Conservation (phyloP, 129 eudicot species). For the Chrysanthemum lavandulifolium region DNA sequence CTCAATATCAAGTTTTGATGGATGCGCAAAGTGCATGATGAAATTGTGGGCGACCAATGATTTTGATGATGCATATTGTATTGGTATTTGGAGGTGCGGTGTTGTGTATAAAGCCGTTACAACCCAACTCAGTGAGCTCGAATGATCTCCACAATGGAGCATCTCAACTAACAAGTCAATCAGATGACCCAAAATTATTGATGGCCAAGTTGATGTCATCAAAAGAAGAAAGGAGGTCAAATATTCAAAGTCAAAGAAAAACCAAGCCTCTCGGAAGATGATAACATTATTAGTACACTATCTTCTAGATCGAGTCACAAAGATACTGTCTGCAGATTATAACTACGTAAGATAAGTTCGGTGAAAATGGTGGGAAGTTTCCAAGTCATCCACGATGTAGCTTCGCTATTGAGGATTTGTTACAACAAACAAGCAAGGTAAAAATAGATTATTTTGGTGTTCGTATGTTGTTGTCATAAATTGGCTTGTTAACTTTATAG, state of each 20-base stretch:
- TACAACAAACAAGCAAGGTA: constrained; percentile 97
- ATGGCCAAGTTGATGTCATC: constrained; percentile 25
- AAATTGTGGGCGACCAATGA: no score
- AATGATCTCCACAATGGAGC: constrained; percentile 45
- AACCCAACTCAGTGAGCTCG: constrained; percentile 71
- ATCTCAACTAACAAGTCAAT: constrained; percentile 49
- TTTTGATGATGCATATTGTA: no score
- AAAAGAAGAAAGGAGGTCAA: constrained; percentile 29
- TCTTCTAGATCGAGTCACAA: constrained; percentile 18
- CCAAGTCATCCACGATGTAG: constrained; percentile 73
- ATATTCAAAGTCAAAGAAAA: constrained; percentile 42
- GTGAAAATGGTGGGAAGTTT: constrained; percentile 30
- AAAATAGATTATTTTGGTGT: neutral
- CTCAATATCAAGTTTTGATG: no score
- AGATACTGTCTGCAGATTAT: constrained; percentile 14
- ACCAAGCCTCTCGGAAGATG: constrained; percentile 42
- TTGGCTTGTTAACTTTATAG: constrained; percentile 14
- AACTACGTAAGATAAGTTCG: constrained; percentile 19
- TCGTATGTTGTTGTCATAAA: constrained; percentile 10
- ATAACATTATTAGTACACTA: constrained; percentile 3
- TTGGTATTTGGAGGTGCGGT: no score
- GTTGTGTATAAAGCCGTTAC: no score
- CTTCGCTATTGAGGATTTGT: constrained; percentile 89
- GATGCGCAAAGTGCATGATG: no score
- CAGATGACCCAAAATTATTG: constrained; percentile 33